These are phyloP conservation scores for Cutaneotrichosporon sp. DNA, from an alignment of 1,284 basidiomycete genomes.

Conservation along the genomic window DNA sequence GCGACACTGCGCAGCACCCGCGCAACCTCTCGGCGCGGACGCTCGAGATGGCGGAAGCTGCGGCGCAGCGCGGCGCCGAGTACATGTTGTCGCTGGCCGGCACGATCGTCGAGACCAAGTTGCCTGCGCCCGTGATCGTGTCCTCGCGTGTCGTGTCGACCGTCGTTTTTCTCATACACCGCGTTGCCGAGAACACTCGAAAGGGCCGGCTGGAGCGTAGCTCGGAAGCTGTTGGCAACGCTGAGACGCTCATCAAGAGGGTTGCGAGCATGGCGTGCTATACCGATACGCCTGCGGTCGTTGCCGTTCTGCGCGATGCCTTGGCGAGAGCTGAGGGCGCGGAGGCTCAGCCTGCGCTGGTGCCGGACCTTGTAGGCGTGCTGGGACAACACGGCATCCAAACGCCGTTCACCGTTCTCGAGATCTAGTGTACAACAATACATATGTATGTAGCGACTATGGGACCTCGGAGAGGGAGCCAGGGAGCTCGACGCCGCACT, in stretches of 20 bases:
- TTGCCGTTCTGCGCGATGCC: neutral
- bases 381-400: neutral
- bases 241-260: neutral
- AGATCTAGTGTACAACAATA: conserved; percentile 4
- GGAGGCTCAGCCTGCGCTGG: neutral
- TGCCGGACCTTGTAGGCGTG: neutral
- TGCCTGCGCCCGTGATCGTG: neutral
- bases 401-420: neutral
- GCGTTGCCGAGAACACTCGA: neutral
- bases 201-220: neutral
- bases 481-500: conserved; percentile 15
- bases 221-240: neutral
- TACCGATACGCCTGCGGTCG: neutral
- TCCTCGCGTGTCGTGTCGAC: neutral
- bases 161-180: neutral
- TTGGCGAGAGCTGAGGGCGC: neutral
- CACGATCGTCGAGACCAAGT: neutral
- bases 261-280: neutral
- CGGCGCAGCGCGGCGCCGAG: neutral
- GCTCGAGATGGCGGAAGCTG: neutral
- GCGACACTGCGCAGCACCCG: neutral
- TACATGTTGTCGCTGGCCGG: neutral
- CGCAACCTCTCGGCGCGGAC: neutral
- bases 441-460: conserved; percentile 4
- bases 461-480: neutral